Evolutionary conservation across 164 flowering plant species (phyloP).

Genomic region (Macadamia tetraphylla): DNA sequence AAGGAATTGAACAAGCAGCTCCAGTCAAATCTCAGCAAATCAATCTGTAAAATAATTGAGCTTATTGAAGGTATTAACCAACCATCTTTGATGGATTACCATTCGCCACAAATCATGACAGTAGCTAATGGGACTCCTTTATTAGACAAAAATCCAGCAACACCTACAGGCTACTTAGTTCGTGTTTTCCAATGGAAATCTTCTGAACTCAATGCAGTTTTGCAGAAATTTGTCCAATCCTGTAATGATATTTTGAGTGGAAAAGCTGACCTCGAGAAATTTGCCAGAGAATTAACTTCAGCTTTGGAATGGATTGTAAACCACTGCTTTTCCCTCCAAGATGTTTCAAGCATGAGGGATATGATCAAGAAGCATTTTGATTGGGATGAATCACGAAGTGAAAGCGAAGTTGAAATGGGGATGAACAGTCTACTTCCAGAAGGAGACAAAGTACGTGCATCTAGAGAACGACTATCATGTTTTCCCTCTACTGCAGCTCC

Average conservation of each 20-base stretch:
- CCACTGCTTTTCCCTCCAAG: conserved; percentile 51
- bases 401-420: conserved; percentile 27
- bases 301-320: conserved; percentile 60
- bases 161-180: conserved; percentile 39
- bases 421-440: conserved; percentile 12
- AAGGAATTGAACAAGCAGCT: conserved; percentile 22
- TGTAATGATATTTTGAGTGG: conserved; percentile 49
- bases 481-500: conserved; percentile 12
- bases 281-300: conserved; percentile 38
- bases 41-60: conserved; percentile 54
- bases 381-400: conserved; percentile 35
- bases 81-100: conserved; percentile 26
- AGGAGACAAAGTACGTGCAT: conserved; percentile 6
- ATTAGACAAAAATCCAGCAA: conserved; percentile 14
- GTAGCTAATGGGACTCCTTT: conserved; percentile 23
- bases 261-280: conserved; percentile 36
- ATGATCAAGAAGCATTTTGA: conserved; percentile 45
- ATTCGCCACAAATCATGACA: conserved; percentile 19
- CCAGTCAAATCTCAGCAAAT: conserved; percentile 33
- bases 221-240: conserved; percentile 32
- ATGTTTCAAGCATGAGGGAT: conserved; percentile 52
- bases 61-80: conserved; percentile 62
- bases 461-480: conserved; percentile 13
- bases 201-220: conserved; percentile 45
- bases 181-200: conserved; percentile 68